Conservation (phyloP, 805 yeast species). For the Kuraishia capsulata region DNA sequence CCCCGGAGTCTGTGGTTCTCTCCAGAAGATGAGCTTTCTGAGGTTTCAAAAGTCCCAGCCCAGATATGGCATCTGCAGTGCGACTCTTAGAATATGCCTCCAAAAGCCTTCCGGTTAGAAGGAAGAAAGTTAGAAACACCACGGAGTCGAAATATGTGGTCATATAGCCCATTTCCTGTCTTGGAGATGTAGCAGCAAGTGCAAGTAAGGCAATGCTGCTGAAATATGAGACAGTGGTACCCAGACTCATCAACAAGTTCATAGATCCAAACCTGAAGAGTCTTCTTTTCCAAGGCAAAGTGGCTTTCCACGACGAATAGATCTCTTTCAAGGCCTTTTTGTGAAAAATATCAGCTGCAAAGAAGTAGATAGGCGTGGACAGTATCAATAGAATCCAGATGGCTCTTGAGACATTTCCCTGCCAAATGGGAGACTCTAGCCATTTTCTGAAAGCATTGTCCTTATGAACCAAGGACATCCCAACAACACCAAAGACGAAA, state of each 20-base stretch:
- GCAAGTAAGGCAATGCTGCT: conserved; percentile 52
- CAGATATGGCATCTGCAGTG: conserved; percentile 56
- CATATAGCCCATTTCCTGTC: conserved; percentile 29
- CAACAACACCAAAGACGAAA: conserved; percentile 59
- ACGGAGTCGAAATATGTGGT: conserved; percentile 76
- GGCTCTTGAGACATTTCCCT: conserved; percentile 48
- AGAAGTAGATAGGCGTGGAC: conserved; percentile 67
- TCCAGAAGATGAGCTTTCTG: conserved; percentile 36
- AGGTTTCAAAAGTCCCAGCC: conserved; percentile 42
- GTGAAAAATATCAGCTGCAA: conserved; percentile 69
- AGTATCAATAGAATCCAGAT: conserved; percentile 59
- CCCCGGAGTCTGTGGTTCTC: background rate
- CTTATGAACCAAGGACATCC: conserved; percentile 48
- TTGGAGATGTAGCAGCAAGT: conserved; percentile 27
- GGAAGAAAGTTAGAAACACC: conserved; percentile 63
- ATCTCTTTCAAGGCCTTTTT: conserved; percentile 55
- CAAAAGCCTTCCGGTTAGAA: conserved; percentile 60
- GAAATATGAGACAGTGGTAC: conserved; percentile 65
- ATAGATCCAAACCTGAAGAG: conserved; percentile 68
- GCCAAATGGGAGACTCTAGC: conserved; percentile 56
- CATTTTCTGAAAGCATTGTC: conserved; percentile 34
- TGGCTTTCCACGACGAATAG: conserved; percentile 44
- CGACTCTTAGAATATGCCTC: conserved; percentile 60
- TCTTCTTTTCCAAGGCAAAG: conserved; percentile 45
- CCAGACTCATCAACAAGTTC: conserved; percentile 64